Evolutionary conservation across 116 monocot genomes (phyloP).

Genomic region (Iris pallida): DNA sequence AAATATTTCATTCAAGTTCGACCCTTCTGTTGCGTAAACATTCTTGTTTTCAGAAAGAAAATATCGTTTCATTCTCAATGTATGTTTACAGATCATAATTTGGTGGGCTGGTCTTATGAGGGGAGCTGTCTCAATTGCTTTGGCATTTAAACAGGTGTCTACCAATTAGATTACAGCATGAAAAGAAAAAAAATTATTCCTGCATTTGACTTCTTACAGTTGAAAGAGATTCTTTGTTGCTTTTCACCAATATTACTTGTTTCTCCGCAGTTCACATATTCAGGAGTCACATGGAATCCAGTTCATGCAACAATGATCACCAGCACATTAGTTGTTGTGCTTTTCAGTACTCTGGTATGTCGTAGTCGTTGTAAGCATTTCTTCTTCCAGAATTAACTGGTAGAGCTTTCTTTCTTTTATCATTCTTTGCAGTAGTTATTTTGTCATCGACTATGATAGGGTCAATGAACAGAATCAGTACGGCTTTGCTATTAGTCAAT

Average conservation of each 20-base stretch:
- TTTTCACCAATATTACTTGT: not conserved
- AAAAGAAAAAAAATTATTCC: not conserved
- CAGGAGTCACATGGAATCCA: constrained; percentile 58
- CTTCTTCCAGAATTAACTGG: too few species aligned
- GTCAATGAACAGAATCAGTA: too few species aligned
- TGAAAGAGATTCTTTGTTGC: not conserved
- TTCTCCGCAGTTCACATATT: constrained; percentile 46
- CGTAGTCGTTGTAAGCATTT: too few species aligned
- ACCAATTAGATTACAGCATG: not conserved
- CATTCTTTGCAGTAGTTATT: too few species aligned
- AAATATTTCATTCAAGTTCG: too few species aligned
- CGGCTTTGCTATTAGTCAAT: too few species aligned
- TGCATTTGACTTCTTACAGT: not conserved
- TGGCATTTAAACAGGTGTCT: constrained; percentile 66
- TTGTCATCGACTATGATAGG: too few species aligned
- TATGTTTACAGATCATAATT: constrained; percentile 41
- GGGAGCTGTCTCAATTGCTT: constrained; percentile 67
- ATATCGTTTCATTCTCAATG: not conserved
- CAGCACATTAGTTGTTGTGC: constrained; percentile 58
- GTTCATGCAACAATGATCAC: constrained; percentile 73
- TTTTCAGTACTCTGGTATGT: constrained; percentile 64
- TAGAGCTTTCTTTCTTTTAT: too few species aligned
- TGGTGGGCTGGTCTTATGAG: constrained; percentile 87
- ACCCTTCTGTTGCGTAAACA: too few species aligned
- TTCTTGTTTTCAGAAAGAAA: not conserved